Base-by-base conservation (phyloP, 2,329 filamentous ascomycete species). In the Myriosclerotinia scirpicola region DNA sequence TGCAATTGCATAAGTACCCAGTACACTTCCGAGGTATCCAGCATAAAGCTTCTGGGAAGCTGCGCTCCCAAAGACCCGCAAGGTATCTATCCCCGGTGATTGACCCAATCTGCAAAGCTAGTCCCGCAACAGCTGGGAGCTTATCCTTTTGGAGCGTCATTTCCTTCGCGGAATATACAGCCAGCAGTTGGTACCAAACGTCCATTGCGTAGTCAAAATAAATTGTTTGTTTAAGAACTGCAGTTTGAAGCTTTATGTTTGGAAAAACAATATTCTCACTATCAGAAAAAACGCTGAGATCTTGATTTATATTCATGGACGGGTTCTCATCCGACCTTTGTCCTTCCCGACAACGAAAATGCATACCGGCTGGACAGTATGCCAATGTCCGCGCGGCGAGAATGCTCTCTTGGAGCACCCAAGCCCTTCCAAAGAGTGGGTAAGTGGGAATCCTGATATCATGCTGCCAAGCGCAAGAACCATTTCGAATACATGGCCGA, bases 341-440 rank as follows among this genome's bases (percentile, higher is more conserved):
- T 22, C 9, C 20, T 15, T 20, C 20, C 6, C 58, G 58, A 50
- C 30, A 50, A 22, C 30, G 58, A 17, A 61, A 61, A 14, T 60
- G 56, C 56, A 60, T 22, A n/a, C 42, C 11, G 22, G 26, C 44
- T 14, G 56, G 44, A 34, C 20, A 46, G 30, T n/a, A 38, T 12
- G 30, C 30, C 20, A 60, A 8, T 14, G 42, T 60, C 17, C 56
- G 56, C 26, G 56, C 42, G 1, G 56, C 56, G 3, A 60, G 44
- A 46, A 60, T 60, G 11, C 17, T 60, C 26, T 60, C 56, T 22
- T 60, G 56, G 5, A 60, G 56, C 9, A 60, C 56, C 42, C 58
- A 61, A 11, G 58, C 42, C 12, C 44, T 61, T 14, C 30, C 4
- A 22, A 36, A 61, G 17, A 50, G 44, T 15, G 44, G 44, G 8